Percentiles rank a stretch among this genome's conserved stretches.
phyloP scores from a whole-genome alignment of 225 moss, liverwort and hornwort species.

The Straminergon stramineum region DNA sequence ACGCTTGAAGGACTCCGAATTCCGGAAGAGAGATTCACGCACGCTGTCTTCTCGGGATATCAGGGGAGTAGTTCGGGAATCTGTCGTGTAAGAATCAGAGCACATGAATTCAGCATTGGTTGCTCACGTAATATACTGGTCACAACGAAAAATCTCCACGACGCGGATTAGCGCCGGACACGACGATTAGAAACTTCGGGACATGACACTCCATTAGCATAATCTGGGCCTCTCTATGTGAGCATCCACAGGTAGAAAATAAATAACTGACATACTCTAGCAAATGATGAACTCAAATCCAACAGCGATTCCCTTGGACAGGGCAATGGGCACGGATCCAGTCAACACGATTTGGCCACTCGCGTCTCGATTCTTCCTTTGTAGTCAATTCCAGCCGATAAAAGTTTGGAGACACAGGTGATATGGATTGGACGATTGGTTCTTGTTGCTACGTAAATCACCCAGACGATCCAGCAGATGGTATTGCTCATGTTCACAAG shows the following conservation, averaged over 20 bases:
- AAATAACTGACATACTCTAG: background rate
- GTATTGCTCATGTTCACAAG: background rate
- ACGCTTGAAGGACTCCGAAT: conserved; percentile 42
- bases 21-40: conserved; percentile 19
- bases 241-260: background rate
- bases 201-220: background rate
- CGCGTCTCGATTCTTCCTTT: background rate
- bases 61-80: background rate
- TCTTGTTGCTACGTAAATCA: background rate
- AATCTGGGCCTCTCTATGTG: background rate
- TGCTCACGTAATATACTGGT: background rate
- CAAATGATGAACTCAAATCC: background rate
- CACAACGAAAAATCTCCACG: background rate
- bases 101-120: background rate
- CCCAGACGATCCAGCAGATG: background rate
- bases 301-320: background rate
- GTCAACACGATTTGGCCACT: background rate
- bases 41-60: conserved; percentile 13
- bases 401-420: background rate
- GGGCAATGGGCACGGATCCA: background rate
- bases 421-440: background rate
- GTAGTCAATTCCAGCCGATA: background rate
- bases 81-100: background rate
- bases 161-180: background rate
- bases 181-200: background rate